Base-by-base conservation (phyloP, 192 early-diverging fungal genomes). In the Umbelopsis sp. region DNA sequence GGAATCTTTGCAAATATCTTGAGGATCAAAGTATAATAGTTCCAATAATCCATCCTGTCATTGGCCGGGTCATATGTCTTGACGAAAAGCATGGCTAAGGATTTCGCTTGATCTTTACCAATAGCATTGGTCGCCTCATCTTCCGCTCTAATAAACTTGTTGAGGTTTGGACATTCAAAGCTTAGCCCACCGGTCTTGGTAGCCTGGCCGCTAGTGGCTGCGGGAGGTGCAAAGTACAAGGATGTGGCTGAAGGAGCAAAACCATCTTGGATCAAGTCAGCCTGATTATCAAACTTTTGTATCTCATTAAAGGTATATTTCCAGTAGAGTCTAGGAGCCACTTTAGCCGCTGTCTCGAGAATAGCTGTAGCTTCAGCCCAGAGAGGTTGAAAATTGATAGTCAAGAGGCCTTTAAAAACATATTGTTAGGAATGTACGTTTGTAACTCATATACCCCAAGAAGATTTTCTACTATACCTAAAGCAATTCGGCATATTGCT, bases 341-440 rank as follows among this genome's bases (percentile, higher is more conserved):
- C 67, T 21, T 78, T 78, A 1, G 91, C 81, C 24, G 90, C 76
- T 31, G 81, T 79, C 8, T 78, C 77, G 50, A 95, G 73, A 32
- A 86, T 76, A 45, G 82, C 84, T 20, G 82, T 89, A 16, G 86
- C 89, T 70, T 96, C 93, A 10, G 90, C 74, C 94, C 95, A 97
- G 20, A 98, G 71, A 7, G 92, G 88, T 31, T 87, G 88, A 54
- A 98, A 93, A 74, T 95, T 94, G 44, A 92, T 86, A 14, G 90
- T 90, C 38, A 96, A 84, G 44, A 93, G 80, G 20, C 87, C 87
- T 65, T 66, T 38, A 54, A 36, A 25, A 68, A 68, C 65, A 47
- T 24, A 25, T 24, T 65, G n/a, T 73, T 17, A 71, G 21, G 12
- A 2, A 36, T 81, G 73, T 49, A 41, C 4, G 14, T 54, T 6